phyloP scores from a whole-genome alignment of 129 eudicot species.

The Flaveria robusta region DNA sequence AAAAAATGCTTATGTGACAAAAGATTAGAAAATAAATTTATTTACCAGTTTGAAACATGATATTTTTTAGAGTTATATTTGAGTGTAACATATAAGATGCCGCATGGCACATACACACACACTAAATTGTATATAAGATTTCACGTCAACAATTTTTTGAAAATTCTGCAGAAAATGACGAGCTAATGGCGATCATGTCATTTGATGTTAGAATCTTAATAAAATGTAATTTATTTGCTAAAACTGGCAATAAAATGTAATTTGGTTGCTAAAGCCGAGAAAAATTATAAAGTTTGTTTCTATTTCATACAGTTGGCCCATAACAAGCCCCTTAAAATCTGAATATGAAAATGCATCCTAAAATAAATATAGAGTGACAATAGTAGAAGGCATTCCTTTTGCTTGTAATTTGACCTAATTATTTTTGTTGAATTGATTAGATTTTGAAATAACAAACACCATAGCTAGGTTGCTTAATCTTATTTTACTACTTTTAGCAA shows the following conservation, averaged over 20 bases:
- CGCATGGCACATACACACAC: not conserved
- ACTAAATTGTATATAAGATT: not conserved
- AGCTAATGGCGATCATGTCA: not conserved
- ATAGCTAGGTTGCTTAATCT: no score
- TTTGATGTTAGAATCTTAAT: not conserved
- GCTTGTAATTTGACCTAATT: not conserved
- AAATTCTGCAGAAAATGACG: not conserved
- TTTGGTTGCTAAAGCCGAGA: not conserved
- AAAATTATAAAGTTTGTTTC: not conserved
- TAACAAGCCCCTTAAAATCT: not conserved
- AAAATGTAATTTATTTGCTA: not conserved
- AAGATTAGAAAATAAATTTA: not conserved
- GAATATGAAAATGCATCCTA: not conserved
- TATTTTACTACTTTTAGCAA: slow-evolving; percentile 5
- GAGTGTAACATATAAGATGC: not conserved
- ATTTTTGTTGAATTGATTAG: no score
- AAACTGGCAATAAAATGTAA: not conserved
- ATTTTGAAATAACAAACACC: no score
- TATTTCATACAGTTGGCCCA: no score
- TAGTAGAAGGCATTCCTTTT: not conserved
- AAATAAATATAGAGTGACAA: not conserved
- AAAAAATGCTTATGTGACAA: not conserved
- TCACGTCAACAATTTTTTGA: not conserved
- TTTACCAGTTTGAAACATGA: not conserved
- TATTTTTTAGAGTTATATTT: not conserved